Conservation (phyloP, 345 rosid species). For the Geranium rotundifolium region DNA sequence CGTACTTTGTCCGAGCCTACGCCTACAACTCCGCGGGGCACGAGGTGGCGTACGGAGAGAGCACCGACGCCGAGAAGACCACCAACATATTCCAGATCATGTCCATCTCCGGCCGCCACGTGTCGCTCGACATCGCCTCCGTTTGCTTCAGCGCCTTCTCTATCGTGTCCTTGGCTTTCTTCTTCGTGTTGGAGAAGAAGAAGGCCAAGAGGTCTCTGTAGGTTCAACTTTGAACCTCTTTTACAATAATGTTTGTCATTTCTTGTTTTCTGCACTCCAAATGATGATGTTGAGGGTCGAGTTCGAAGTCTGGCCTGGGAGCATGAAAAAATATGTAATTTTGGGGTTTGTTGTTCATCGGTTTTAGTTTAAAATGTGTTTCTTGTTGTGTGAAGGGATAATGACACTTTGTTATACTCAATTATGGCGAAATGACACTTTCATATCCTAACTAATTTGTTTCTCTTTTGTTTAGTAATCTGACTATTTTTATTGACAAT, state of each 20-base stretch:
- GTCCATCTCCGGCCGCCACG: slow-evolving; percentile 46
- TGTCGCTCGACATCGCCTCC: slow-evolving; percentile 40
- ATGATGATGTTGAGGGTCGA: not conserved
- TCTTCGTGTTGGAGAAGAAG: slow-evolving; percentile 46
- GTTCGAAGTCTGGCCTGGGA: not conserved
- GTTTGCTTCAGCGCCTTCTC: slow-evolving; percentile 64
- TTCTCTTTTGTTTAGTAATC: too few species aligned
- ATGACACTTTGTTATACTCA: too few species aligned
- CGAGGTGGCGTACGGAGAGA: slow-evolving; percentile 52
- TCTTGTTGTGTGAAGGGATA: not conserved
- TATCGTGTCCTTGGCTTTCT: slow-evolving; percentile 32
- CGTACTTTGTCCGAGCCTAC: slow-evolving; percentile 69
- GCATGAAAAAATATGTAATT: not conserved
- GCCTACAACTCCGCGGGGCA: slow-evolving; percentile 19
- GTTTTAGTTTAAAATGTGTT: not conserved
- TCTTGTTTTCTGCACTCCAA: not conserved
- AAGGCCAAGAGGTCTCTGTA: slow-evolving; percentile 19
- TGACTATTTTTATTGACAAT: too few species aligned
- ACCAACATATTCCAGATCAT: slow-evolving; percentile 32
- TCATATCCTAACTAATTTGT: too few species aligned
- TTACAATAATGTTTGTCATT: not conserved
- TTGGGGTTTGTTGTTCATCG: not conserved
- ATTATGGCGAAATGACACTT: too few species aligned
- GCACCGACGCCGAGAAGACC: slow-evolving; percentile 23
- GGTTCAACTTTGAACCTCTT: not conserved